These are phyloP conservation scores for Dillenia turbinata DNA, from an alignment of 164 flowering plant species.

Conservation along the genomic window DNA sequence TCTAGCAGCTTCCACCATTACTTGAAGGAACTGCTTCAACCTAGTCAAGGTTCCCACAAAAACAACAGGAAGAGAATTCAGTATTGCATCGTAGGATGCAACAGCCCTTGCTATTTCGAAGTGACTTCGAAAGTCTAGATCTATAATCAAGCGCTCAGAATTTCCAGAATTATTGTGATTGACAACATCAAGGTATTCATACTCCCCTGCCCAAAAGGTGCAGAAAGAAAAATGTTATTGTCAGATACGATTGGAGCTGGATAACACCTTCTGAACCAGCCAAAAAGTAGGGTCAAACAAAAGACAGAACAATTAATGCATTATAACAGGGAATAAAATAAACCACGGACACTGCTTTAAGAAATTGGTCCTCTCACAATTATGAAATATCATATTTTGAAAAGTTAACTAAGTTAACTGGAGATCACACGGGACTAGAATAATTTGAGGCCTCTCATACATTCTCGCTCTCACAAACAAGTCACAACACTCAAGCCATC, in stretches of 20 bases:
- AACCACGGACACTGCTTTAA: too few species aligned
- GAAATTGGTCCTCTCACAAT: too few species aligned
- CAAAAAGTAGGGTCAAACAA: not conserved
- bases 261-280: not conserved
- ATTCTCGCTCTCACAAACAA: too few species aligned
- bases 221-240: not conserved
- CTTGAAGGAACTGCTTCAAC: constrained; percentile 64
- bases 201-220: constrained; percentile 53
- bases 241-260: not conserved
- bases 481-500: too few species aligned
- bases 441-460: too few species aligned
- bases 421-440: too few species aligned
- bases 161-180: constrained; percentile 28
- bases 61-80: constrained; percentile 69
- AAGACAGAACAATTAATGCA: too few species aligned
- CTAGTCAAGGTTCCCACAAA: constrained; percentile 62
- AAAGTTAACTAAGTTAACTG: too few species aligned
- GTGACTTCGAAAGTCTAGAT: constrained; percentile 84
- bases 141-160: constrained; percentile 70
- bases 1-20: constrained; percentile 90
- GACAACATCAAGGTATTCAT: constrained; percentile 81
- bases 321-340: too few species aligned
- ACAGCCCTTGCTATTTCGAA: constrained; percentile 96
- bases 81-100: constrained; percentile 61
- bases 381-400: too few species aligned